These are phyloP conservation scores for Emydomyces testavorans DNA, from an alignment of 2,329 filamentous ascomycete genomes.

Conservation along the genomic window DNA sequence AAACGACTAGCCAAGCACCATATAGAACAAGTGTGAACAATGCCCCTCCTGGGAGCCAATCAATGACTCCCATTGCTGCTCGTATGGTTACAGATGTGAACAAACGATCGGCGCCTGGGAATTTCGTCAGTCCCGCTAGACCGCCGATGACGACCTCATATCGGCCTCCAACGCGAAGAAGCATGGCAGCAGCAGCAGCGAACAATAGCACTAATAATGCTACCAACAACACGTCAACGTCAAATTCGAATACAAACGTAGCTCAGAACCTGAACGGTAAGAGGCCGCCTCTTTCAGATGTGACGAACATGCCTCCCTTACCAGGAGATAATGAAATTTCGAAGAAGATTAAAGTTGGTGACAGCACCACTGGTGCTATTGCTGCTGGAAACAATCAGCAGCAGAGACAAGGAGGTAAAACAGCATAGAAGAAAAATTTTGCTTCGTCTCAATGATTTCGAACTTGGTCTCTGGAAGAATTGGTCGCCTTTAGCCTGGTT, in stretches of 20 bases:
- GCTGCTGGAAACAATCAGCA: background rate
- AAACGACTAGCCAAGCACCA: constrained; percentile 6
- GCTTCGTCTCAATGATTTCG: no score
- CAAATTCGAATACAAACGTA: constrained; percentile 11
- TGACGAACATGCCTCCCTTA: constrained; percentile 31
- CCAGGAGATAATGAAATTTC: constrained; percentile 16
- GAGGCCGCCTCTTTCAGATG: constrained; percentile 35
- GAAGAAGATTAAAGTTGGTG: constrained; percentile 12
- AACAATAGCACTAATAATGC: constrained; percentile 17
- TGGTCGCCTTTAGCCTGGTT: no score
- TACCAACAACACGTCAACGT: constrained; percentile 19
- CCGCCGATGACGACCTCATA: constrained; percentile 32
- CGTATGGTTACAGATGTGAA: background rate
- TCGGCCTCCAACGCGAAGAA: constrained; percentile 36
- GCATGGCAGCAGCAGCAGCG: constrained; percentile 21
- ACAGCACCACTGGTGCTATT: background rate
- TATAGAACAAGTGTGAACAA: constrained; percentile 3
- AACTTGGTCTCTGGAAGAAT: no score
- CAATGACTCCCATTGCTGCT: background rate
- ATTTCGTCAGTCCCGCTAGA: constrained; percentile 17
- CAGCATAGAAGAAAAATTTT: background rate
- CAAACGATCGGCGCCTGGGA: constrained; percentile 8
- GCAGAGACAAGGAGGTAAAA: background rate
- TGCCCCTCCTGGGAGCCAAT: constrained; percentile 5
- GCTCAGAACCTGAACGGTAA: constrained; percentile 27